These are phyloP conservation scores for Gracilaria domingensis DNA, from an alignment of 23 red algal genomes.

Conservation along the genomic window DNA sequence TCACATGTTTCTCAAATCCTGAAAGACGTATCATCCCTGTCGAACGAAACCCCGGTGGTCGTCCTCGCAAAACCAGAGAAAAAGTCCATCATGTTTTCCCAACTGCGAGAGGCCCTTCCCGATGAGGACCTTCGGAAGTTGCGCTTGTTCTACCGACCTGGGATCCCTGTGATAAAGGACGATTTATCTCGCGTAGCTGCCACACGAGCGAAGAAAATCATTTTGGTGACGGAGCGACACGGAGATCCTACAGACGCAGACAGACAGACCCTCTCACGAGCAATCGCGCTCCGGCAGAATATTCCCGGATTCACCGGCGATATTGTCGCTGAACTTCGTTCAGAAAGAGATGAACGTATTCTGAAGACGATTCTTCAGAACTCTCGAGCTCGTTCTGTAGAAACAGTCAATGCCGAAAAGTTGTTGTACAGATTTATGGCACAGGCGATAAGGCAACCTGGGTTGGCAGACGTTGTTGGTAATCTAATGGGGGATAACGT, in stretches of 20 bases:
- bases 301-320: constrained; percentile 66
- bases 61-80: constrained; percentile 62
- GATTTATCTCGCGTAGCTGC: constrained; percentile 70
- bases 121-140: constrained; percentile 36
- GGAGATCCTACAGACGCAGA: constrained; percentile 56
- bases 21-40: constrained; percentile 27
- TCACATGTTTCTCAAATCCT: constrained; percentile 68
- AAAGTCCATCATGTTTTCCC: constrained; percentile 38
- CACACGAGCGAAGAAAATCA: constrained; percentile 58
- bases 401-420: constrained; percentile 54
- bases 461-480: constrained; percentile 63
- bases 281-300: constrained; percentile 67
- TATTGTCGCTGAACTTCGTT: constrained; percentile 70
- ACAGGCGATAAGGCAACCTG: constrained; percentile 76
- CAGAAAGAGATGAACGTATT: constrained; percentile 62
- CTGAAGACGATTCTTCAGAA: constrained; percentile 43
- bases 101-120: constrained; percentile 43
- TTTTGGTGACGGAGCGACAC: constrained; percentile 40
- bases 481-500: constrained; percentile 65
- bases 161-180: constrained; percentile 48
- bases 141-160: constrained; percentile 64
- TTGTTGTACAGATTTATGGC: constrained; percentile 74
- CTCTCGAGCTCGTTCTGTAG: constrained; percentile 57
- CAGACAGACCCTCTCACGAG: constrained; percentile 54
- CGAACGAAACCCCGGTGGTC: constrained; percentile 41